phyloP scores from a whole-genome alignment of 2,329 filamentous ascomycete species.

The Scorias spongiosa region DNA sequence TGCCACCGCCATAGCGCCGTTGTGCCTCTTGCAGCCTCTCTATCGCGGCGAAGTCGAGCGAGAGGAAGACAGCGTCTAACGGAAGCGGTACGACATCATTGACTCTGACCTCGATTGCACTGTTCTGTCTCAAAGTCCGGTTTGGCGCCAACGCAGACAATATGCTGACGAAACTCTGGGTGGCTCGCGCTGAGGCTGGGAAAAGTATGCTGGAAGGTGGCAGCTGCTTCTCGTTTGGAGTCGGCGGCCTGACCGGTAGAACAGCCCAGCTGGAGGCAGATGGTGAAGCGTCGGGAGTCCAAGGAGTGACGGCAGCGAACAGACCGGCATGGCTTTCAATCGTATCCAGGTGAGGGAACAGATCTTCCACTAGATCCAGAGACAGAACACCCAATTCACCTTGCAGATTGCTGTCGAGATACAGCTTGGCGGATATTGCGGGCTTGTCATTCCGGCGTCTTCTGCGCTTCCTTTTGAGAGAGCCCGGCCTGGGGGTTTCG shows the following conservation, averaged over 20 bases:
- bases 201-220: conserved; percentile 68
- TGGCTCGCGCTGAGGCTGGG: conserved; percentile 52
- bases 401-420: conserved; percentile 73
- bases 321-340: conserved; percentile 21
- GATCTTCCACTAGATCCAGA: conserved; percentile 66
- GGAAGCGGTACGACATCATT: conserved; percentile 66
- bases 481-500: conserved; percentile 26
- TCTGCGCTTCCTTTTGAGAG: conserved; percentile 37
- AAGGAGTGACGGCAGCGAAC: conserved; percentile 60
- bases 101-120: conserved; percentile 69
- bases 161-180: conserved; percentile 64
- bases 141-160: conserved; percentile 59
- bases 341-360: conserved; percentile 45
- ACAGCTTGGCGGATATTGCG: conserved; percentile 61
- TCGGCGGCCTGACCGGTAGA: conserved; percentile 48
- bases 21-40: conserved; percentile 70
- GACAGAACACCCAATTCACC: conserved; percentile 77
- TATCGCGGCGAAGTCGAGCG: conserved; percentile 65
- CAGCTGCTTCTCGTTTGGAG: conserved; percentile 42
- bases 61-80: conserved; percentile 76
- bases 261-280: conserved; percentile 68
- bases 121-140: conserved; percentile 56
- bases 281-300: conserved; percentile 42
- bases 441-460: conserved; percentile 47
- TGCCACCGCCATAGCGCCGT: conserved; percentile 60